Evolutionary conservation across 2,329 filamentous ascomycete genomes (phyloP), one percentile per base, ranked within the genome.

Genomic region (Cladosporium austrohemisphaericum): DNA sequence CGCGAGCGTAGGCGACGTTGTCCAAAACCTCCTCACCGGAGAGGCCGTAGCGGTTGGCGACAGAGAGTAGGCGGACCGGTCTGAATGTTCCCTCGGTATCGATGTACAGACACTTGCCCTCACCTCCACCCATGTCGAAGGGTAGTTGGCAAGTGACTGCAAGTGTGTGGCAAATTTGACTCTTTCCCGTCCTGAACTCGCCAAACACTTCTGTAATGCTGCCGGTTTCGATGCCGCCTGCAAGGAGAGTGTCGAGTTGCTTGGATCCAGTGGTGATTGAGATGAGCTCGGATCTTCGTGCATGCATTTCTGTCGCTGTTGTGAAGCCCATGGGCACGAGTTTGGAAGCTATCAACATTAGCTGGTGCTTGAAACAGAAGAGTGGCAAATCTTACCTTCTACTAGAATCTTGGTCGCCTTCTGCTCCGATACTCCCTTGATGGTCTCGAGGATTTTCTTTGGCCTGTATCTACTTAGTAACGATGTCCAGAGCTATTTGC

Each of bases 251-350:
- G 65, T 98, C 93, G 8, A 98, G 79, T 64, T 96, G 91, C 72
- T 98, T 98, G 7, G 93, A 97, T 51, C 94, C 93, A 3, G 93
- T 98, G 3, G 93, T 96, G 58, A 98, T 95, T 11, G 91, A 96
- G 58, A 98, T 98, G 52, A 98, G 80, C 70, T 97, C 93, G 69
- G 90, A 96, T 68, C 94, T 84, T 56, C 93, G 85, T 60, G 92
- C 88, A 66, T 98, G 94, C 91, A 98, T 98, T 71, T 98, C 94
- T 0, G 93, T 98, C 3, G 93, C 93, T 0, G 93, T 98, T 1
- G 94, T 98, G 67, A 98, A 98, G 33, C 93, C 93, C 91, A 98
- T 95, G 0, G 93, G 93, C 1, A 98, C 93, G 44, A 97, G 80
- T 69, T 96, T 98, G 1, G 90, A 91, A 22, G 92, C 92, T 94